Conservation (phyloP, 805 yeast genomes). For the Sugiyamaella americana region DNA sequence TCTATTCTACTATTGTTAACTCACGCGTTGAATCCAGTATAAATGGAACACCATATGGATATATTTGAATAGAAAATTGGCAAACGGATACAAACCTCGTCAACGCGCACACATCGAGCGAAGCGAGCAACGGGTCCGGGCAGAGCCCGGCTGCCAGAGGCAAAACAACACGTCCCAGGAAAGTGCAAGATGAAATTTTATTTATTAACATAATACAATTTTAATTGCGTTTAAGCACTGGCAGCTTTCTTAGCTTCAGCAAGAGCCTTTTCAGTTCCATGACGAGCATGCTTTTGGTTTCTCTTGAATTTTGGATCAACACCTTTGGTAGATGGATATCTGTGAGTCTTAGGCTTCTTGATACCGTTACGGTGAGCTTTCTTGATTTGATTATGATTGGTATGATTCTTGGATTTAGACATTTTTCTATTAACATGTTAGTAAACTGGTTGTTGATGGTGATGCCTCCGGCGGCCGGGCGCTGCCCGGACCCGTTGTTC, state of each 20-base stretch:
- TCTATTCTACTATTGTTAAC: no score
- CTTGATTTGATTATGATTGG: constrained; percentile 98
- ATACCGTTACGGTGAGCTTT: constrained; percentile 99
- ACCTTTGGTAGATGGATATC: constrained; percentile 97
- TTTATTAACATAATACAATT: not conserved
- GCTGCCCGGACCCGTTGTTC: no score
- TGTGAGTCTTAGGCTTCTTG: constrained; percentile 98
- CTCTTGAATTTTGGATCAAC: constrained; percentile 99
- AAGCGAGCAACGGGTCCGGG: not conserved
- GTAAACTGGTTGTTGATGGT: no score
- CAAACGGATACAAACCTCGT: no score
- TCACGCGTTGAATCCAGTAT: no score
- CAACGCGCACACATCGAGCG: not conserved
- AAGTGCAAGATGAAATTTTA: not conserved
- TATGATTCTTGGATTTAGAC: constrained; percentile 99
- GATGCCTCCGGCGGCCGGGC: no score
- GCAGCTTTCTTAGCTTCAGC: constrained; percentile 50
- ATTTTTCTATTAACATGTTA: constrained; percentile 38
- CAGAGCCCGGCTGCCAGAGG: not conserved
- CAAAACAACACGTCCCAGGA: not conserved
- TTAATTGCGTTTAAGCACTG: not conserved
- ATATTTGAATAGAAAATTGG: no score
- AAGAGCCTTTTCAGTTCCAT: constrained; percentile 92
- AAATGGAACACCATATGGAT: no score
- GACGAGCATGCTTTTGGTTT: constrained; percentile 99